A percentile compares a stretch with the other conserved stretches of the same genome.
Evolutionary conservation across 306 rosid species (phyloP).

Genomic region (Morella rubra): DNA sequence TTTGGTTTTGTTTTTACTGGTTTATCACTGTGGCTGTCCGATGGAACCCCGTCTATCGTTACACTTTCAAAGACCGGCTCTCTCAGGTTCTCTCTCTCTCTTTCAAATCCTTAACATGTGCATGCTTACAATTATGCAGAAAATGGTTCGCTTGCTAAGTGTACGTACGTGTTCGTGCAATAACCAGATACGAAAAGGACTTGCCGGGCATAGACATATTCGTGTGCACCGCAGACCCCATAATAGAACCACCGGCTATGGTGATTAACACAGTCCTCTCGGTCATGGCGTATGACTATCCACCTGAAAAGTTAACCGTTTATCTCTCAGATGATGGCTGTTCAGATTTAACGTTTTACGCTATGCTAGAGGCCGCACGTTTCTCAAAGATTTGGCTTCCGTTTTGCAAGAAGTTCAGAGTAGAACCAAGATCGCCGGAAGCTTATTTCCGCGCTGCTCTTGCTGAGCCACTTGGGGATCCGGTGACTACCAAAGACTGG

Average conservation of each 20-base stretch:
- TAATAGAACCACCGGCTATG: neutral
- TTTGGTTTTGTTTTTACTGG: conserved; percentile 15
- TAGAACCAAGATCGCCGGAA: neutral
- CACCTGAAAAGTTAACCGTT: neutral
- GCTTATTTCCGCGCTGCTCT: neutral
- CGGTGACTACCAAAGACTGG: too few relatives aligned
- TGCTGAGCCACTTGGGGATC: too few relatives aligned
- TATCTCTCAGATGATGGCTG: conserved; percentile 1
- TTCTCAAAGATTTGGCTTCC: conserved; percentile 15
- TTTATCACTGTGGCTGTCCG: neutral
- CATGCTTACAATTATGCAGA: neutral
- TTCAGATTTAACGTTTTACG: conserved; percentile 1
- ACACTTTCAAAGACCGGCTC: conserved; percentile 16
- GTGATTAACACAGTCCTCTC: conserved; percentile 1
- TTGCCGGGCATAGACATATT: neutral
- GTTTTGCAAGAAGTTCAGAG: conserved; percentile 13
- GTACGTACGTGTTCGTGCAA: neutral
- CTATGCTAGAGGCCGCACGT: conserved; percentile 2
- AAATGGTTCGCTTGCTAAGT: too few relatives aligned
- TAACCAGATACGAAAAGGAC: neutral
- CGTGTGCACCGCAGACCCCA: neutral
- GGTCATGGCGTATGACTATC: conserved; percentile 2
- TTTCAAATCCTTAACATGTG: neutral
- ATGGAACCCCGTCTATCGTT: conserved; percentile 6
- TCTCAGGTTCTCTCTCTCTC: neutral